Percentiles rank a stretch among this genome's conserved stretches.
These are phyloP conservation scores for Tulasnella sp. DNA, from an alignment of 768 basidiomycete genomes.

Conservation along the genomic window DNA sequence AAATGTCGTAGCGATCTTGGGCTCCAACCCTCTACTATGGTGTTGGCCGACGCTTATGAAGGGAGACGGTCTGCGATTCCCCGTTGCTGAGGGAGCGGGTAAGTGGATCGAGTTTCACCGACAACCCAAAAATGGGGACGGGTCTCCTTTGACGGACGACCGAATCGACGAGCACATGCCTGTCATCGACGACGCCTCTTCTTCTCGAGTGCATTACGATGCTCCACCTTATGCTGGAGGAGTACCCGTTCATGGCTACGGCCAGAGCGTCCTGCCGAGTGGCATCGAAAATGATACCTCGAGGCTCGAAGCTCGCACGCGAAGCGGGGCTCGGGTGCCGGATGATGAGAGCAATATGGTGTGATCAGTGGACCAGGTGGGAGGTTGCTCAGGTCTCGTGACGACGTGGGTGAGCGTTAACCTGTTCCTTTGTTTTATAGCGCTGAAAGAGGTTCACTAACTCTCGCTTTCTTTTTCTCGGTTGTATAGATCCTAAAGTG, in stretches of 20 bases:
- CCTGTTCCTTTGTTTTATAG: constrained; percentile 18
- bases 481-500: constrained; percentile 45
- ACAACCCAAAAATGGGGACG: neutral
- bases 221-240: constrained; percentile 29
- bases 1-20: constrained; percentile 81
- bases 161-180: constrained; percentile 8
- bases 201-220: constrained; percentile 19
- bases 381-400: neutral
- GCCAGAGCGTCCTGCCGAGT: constrained; percentile 15
- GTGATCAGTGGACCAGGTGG: constrained; percentile 17
- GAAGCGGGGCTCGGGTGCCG: constrained; percentile 20
- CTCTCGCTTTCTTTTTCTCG: constrained; percentile 21
- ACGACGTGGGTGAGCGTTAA: constrained; percentile 16
- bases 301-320: neutral
- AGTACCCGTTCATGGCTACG: constrained; percentile 21
- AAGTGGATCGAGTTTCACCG: constrained; percentile 60
- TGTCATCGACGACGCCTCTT: neutral
- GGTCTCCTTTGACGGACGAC: neutral
- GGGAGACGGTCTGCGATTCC: constrained; percentile 78
- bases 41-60: constrained; percentile 69
- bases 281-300: constrained; percentile 9
- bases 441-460: constrained; percentile 25
- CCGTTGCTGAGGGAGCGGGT: constrained; percentile 72
- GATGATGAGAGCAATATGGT: constrained; percentile 29
- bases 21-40: constrained; percentile 76